Conservation (phyloP, 2,329 filamentous ascomycete species). For the Xylaria sp. region DNA sequence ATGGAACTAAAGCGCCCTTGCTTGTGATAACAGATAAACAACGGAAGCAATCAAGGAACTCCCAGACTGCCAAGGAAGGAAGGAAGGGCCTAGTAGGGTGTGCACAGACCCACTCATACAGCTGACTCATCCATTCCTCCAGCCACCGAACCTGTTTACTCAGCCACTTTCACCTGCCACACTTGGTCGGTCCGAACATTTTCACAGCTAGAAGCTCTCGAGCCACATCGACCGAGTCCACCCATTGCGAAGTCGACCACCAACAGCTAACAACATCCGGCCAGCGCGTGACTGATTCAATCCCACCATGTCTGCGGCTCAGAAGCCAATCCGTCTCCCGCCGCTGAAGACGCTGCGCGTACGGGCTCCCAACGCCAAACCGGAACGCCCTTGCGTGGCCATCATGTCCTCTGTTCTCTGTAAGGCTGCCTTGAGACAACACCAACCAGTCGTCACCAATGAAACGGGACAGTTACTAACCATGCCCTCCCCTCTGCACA, state of each 20-base stretch:
- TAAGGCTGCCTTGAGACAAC: constrained; percentile 45
- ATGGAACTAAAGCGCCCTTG: not conserved
- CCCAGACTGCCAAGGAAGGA: too few species aligned
- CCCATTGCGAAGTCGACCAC: constrained; percentile 9
- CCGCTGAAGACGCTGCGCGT: constrained; percentile 66
- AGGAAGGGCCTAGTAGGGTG: too few species aligned
- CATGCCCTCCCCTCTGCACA: constrained; percentile 49
- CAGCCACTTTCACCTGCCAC: too few species aligned
- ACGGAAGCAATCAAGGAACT: too few species aligned
- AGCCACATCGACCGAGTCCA: not conserved
- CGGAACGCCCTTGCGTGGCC: constrained; percentile 63
- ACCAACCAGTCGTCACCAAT: not conserved
- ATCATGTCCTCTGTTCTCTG: constrained; percentile 69
- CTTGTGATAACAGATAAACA: too few species aligned
- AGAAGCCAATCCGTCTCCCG: constrained; percentile 66
- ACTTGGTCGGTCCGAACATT: constrained; percentile 8
- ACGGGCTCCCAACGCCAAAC: constrained; percentile 60
- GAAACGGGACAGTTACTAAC: constrained; percentile 22
- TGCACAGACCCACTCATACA: too few species aligned
- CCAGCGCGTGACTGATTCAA: not conserved
- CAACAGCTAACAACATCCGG: constrained; percentile 9
- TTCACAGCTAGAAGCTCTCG: not conserved
- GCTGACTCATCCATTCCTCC: too few species aligned
- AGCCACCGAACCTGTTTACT: too few species aligned
- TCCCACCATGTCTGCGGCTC: constrained; percentile 55